phyloP scores from a whole-genome alignment of 2,329 filamentous ascomycete genomes.

The Fusarium protoensiforme region DNA sequence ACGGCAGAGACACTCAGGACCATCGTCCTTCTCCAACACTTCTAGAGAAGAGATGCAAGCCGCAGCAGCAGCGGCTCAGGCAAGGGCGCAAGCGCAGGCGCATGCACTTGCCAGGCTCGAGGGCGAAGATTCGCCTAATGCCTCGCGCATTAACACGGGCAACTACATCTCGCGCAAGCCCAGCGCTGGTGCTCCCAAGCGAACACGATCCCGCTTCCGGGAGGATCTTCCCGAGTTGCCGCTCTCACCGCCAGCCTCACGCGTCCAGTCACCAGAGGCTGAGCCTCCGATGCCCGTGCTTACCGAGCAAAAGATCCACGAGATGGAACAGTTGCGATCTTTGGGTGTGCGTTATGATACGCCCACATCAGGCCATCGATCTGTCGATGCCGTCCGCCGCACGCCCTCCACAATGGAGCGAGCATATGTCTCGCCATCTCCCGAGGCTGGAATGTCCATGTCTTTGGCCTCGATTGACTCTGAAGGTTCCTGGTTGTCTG shows the following conservation, averaged over 20 bases:
- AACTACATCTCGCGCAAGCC: conserved; percentile 47
- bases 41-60: conserved; percentile 85
- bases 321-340: conserved; percentile 42
- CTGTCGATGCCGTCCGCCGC: conserved; percentile 44
- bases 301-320: conserved; percentile 40
- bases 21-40: conserved; percentile 90
- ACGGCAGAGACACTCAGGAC: conserved; percentile 65
- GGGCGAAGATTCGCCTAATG: conserved; percentile 43
- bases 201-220: conserved; percentile 89
- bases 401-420: conserved; percentile 39
- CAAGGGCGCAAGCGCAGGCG: conserved; percentile 45
- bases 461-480: conserved; percentile 95
- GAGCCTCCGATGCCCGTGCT: conserved; percentile 55
- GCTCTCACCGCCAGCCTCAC: conserved; percentile 85
- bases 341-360: conserved; percentile 55
- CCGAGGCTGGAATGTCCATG: conserved; percentile 76
- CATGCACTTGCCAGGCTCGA: conserved; percentile 50
- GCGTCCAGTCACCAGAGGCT: conserved; percentile 80
- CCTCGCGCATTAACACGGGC: conserved; percentile 17
- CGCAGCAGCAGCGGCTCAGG: conserved; percentile 42
- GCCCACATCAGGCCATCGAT: conserved; percentile 57
- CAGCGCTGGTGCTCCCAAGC: conserved; percentile 69
- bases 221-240: conserved; percentile 92
- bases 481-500: conserved; percentile 95
- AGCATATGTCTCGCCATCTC: conserved; percentile 53